A percentile compares a stretch with the other conserved stretches of the same genome.
phyloP scores from a whole-genome alignment of 129 eudicot genomes.

The Flaveria trinervia region DNA sequence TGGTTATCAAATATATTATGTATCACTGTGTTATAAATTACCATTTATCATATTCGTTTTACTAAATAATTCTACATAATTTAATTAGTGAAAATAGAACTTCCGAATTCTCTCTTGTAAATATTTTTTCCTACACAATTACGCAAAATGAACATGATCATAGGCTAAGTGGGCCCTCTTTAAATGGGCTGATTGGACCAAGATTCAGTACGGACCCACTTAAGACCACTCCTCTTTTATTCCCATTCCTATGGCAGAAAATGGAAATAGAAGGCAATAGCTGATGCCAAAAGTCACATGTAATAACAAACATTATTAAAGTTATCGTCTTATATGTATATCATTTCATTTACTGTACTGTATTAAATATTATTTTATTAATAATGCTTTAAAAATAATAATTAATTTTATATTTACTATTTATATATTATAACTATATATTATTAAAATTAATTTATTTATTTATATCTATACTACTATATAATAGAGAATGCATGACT shows the following conservation, averaged over 20 bases:
- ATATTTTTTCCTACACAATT: not conserved
- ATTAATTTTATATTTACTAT: too few relatives aligned
- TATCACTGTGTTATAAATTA: not conserved
- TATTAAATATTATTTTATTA: too few relatives aligned
- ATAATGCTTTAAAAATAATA: too few relatives aligned
- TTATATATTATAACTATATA: too few relatives aligned
- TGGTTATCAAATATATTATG: not conserved
- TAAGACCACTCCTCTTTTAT: constrained; percentile 27
- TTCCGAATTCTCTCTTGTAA: not conserved
- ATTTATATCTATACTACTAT: too few relatives aligned
- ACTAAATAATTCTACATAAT: too few relatives aligned
- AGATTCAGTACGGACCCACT: constrained; percentile 27
- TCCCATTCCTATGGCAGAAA: constrained; percentile 19
- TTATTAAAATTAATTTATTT: too few relatives aligned
- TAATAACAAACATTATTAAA: not conserved
- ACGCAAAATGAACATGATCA: constrained; percentile 8
- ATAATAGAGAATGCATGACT: too few relatives aligned
- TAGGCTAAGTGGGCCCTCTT: constrained; percentile 19
- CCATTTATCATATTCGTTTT: too few relatives aligned
- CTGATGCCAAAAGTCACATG: constrained; percentile 6
- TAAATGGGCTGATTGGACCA: constrained; percentile 17
- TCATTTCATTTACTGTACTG: too few relatives aligned
- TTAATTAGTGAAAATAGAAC: not conserved
- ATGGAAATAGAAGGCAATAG: constrained; percentile 11
- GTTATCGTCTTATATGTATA: too few relatives aligned